Base-by-base conservation (phyloP, 2,329 filamentous ascomycete species). In the Fusarium buxicola region DNA sequence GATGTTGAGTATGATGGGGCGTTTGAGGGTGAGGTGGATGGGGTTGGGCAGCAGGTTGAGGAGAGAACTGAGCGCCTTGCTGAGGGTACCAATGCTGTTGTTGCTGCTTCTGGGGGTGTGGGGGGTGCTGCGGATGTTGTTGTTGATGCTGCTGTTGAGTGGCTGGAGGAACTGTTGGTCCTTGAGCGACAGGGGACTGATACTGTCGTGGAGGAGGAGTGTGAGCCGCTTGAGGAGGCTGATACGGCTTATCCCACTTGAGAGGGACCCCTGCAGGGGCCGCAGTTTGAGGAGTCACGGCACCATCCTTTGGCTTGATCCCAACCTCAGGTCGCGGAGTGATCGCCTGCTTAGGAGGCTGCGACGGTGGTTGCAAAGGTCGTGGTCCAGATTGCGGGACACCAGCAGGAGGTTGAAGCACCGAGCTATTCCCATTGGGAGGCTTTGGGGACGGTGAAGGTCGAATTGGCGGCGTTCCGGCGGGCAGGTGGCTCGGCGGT, bases 221-320 rank as follows among this genome's bases (percentile, higher is more conserved):
- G 18, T 69, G 70, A 38, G 65, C 51, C 16, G 69, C 24, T 10
- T 70, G 69, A 3, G 71, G 72, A 36, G 76, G 77, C 51, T 78
- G 76, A 57, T 79, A 78, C 10, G 78, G 76, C 63, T 76, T 78
- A 63, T 79, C 77, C 77, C 77, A 79, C 51, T 79, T 79, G 15
- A 78, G 55, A 31, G 67, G 57, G 7, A 71, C 71, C 18, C 68
- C 66, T 32, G 63, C 63, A 28, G 71, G 68, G 7, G 69, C 61
- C 4, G 60, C 21, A 27, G 63, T 46, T 36, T 70, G 71, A n/a
- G 68, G 55, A 7, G 67, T 50, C 15, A 62, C 51, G n/a, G 57
- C 55, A 3, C 58, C 61, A 16, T 75, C 71, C 40, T 73, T 75
- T 8, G 69, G 62, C 52, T 73, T 78, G 49, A 65, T 66, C 13